Conservation (phyloP, 2,329 filamentous ascomycete species). For the Aspergillus novoparasiticus region DNA sequence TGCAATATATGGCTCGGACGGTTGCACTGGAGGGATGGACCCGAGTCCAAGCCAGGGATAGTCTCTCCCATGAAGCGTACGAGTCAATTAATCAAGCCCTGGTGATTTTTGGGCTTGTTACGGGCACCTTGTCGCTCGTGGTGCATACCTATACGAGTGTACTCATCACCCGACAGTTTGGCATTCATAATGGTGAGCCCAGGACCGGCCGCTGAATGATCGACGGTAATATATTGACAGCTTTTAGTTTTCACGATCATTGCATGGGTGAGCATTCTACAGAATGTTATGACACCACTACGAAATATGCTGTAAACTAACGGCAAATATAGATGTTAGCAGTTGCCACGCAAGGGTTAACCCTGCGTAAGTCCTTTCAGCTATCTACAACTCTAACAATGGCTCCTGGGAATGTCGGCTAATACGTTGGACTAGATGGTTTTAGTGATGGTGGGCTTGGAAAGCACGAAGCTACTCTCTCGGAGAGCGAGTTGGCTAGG, state of each 20-base stretch:
- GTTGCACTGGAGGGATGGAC: neutral
- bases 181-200: neutral
- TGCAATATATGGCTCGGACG: neutral
- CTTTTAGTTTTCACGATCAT: neutral
- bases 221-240: too few species aligned
- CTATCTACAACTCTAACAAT: neutral
- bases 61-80: neutral
- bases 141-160: neutral
- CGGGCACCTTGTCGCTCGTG: neutral
- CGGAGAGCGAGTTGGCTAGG: neutral
- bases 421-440: neutral
- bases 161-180: neutral
- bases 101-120: neutral
- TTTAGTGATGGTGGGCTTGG: neutral
- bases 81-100: neutral
- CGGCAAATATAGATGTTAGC: neutral
- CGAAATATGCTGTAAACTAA: neutral
- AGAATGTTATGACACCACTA: neutral
- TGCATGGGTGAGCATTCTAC: neutral
- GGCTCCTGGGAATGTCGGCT: neutral
- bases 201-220: neutral
- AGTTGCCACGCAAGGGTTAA: neutral
- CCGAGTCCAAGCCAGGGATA: neutral
- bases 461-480: neutral
- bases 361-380: neutral